Evolutionary conservation across 495 filamentous ascomycete genomes (phyloP), one percentile per base, ranked within the genome.

Genomic region (Immersiella caudata): DNA sequence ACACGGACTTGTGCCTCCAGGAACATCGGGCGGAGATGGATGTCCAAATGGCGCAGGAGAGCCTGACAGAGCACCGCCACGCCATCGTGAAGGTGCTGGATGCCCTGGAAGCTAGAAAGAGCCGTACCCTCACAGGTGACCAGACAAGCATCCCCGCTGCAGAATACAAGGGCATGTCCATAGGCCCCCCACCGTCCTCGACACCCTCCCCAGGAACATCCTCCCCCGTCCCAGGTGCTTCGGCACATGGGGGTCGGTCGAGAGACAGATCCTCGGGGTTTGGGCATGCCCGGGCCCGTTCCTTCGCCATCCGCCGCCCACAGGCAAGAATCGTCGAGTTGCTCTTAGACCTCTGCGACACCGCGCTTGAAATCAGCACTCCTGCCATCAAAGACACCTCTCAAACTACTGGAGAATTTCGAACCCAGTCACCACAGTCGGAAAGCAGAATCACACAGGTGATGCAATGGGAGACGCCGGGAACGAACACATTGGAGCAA

Each of bases 21-120:
- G 95, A 99, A 75, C 95, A 99, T 76, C 88, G 90, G 55, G 94
- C 96, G 0, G 95, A 99, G 76, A 94, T 97, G 90, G 94, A 97
- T 65, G 94, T 99, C 12, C 94, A 97, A 73, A 87, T 97, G 78
- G 89, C 93, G 29, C 95, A 99, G 74, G 95, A 99, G 73, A 91
- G 86, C 68, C 83, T 99, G 50, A 90, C 87, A n/a, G 94, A 98
- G 75, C 95, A 98, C 77, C 90, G 95, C 6, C 93, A 94, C 77
- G 84, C 90, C n/a, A 97, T 99, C 74, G 96, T 98, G 73, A 97
- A 90, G 75, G 91, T 98, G 22, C 83, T 99, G 22, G 96, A 99
- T 78, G 92, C 91, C 33, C 82, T 98, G 22, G 95, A 99, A 77
- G 88, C 92, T 35, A 88, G 93, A 56, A 87, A 90, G 65, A 89